Base-by-base conservation (phyloP, 1,284 basidiomycete species). In the Cutaneotrichosporon spelunceum region DNA sequence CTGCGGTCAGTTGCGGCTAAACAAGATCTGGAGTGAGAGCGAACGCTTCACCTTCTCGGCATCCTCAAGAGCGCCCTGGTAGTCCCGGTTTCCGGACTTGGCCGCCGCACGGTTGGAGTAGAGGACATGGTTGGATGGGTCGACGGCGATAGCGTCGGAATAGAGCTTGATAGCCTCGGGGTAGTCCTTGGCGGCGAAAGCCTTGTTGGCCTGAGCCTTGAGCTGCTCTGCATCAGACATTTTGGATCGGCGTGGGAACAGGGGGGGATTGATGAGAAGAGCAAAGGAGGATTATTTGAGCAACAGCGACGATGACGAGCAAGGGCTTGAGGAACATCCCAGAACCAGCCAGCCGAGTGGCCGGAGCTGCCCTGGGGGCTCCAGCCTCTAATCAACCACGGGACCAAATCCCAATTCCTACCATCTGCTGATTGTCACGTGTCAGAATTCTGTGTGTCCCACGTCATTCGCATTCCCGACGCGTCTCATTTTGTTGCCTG, bases 161-260 rank as follows among this genome's bases (percentile, higher is more conserved):
- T 96, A 98, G 55, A 82, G 78, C 61, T 81, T 80, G 65, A 94
- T 91, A 11, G 94, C 94, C 65, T 85, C 86, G 79, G 91, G 87
- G 80, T 90, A 97, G 74, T 96, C 87, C 79, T 95, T 97, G 59
- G 91, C 90, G 36, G 89, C 84, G 81, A 98, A 97, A 44, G 91
- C 91, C 78, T 94, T 94, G 85, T 98, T 98, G 74, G 94, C 94
- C 77, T 88, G 86, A 72, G 93, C 90, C 83, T 98, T 96, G 74
- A 93, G 84, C 66, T 86, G 80, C 76, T 82, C 77, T n/a, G 26
- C 48, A 6, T 30, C 27, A 7, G 48, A 30, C 34, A 53, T 34
- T 34, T 36, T 26, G 23, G 21, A 24, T 26, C 23, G 33, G 14
- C 6, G 52, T 53, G 21, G 13, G 21, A n/a, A 16, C 2, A 21